Conservation (phyloP, 1,139 yeast species). For the Candida mesenterica region DNA sequence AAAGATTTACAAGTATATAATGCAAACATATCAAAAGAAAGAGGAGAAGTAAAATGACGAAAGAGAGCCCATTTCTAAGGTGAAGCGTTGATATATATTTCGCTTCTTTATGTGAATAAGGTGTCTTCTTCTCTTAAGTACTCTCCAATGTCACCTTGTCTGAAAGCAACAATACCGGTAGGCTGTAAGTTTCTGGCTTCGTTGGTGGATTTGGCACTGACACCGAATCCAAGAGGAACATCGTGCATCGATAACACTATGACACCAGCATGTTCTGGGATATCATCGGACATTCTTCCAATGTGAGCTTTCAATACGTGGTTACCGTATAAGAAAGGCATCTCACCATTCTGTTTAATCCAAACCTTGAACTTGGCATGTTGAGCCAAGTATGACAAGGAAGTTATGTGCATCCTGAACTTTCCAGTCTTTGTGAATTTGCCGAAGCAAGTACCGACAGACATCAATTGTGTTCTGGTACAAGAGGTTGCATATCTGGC, state of each 20-base stretch:
- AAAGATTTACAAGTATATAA: not conserved
- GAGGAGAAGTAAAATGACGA: not conserved
- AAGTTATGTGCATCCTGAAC: slow-evolving; percentile 91
- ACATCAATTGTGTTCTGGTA: slow-evolving; percentile 85
- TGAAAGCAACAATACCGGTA: slow-evolving; percentile 88
- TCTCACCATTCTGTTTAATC: slow-evolving; percentile 97
- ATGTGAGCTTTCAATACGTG: slow-evolving; percentile 95
- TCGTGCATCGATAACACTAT: slow-evolving; percentile 89
- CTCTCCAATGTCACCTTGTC: slow-evolving; percentile 98
- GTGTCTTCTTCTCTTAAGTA: slow-evolving; percentile 98
- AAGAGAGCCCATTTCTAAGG: not conserved
- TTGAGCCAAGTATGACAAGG: slow-evolving; percentile 76
- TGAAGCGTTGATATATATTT: not conserved
- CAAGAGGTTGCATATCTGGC: slow-evolving; percentile 89
- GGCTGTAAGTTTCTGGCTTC: slow-evolving; percentile 90
- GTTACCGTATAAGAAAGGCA: slow-evolving; percentile 97
- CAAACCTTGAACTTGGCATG: slow-evolving; percentile 92
- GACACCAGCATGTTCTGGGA: slow-evolving; percentile 97
- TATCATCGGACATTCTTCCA: slow-evolving; percentile 95
- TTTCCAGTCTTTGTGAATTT: slow-evolving; percentile 97
- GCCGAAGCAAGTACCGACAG: slow-evolving; percentile 90
- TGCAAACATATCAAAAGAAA: not conserved
- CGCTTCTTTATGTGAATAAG: slow-evolving; percentile 60
- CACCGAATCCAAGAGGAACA: slow-evolving; percentile 93
- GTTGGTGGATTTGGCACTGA: slow-evolving; percentile 86